These are phyloP conservation scores for Cercospora sesami DNA, from an alignment of 2,329 filamentous ascomycete species.

Conservation along the genomic window DNA sequence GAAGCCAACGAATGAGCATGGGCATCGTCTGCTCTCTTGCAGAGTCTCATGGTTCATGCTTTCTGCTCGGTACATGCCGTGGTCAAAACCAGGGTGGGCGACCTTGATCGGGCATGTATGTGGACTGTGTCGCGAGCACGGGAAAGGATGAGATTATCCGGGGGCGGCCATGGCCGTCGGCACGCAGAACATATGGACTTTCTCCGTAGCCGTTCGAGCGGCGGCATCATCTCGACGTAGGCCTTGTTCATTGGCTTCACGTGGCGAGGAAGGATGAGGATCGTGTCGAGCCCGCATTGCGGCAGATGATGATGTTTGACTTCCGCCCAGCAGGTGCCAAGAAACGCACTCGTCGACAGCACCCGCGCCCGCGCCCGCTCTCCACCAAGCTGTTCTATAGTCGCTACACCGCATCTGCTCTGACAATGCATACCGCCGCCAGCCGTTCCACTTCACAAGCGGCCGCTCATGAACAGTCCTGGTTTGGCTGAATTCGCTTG, in stretches of 20 bases:
- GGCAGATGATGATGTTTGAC: neutral
- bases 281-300: neutral
- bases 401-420: neutral
- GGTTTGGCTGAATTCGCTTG: slow-evolving; percentile 16
- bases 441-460: neutral
- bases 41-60: neutral
- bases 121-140: neutral
- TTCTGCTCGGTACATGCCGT: neutral
- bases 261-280: neutral
- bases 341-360: neutral
- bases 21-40: neutral
- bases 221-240: neutral
- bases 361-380: neutral
- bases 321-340: neutral
- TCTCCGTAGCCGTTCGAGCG: neutral
- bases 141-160: neutral
- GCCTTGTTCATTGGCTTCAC: neutral
- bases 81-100: neutral
- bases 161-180: neutral
- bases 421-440: neutral
- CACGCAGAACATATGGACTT: neutral
- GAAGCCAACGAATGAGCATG: neutral
- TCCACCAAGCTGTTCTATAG: neutral
- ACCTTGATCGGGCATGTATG: neutral
- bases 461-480: slow-evolving; percentile 10